A percentile compares a stretch with the other conserved stretches of the same genome.
Conservation (phyloP, 495 filamentous ascomycete genomes). For the Penicillium ucsense region DNA sequence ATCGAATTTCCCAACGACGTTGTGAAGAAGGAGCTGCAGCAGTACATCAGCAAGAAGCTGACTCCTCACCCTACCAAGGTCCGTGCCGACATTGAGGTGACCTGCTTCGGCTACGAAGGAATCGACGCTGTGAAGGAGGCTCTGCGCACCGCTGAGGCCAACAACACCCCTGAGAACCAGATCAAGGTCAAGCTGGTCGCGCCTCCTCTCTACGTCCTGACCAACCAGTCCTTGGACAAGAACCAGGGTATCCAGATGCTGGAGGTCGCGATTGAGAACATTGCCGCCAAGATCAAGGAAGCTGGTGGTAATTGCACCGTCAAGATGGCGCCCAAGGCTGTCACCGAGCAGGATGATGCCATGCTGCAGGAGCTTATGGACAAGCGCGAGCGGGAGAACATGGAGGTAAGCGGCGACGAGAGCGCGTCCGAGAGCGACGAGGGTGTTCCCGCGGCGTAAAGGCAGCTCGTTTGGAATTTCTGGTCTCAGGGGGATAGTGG, state of each 20-base stretch:
- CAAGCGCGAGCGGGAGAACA: constrained; percentile 96
- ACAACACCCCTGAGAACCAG: constrained; percentile 79
- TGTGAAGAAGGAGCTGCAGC: constrained; percentile 78
- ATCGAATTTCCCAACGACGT: constrained; percentile 77
- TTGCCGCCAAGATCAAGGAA: constrained; percentile 62
- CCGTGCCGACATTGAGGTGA: constrained; percentile 94
- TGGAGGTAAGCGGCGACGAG: constrained; percentile 93
- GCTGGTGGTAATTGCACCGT: constrained; percentile 71
- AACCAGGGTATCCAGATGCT: constrained; percentile 68
- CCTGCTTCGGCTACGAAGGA: constrained; percentile 95
- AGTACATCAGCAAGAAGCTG: constrained; percentile 90
- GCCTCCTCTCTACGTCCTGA: constrained; percentile 88
- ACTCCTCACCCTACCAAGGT: constrained; percentile 97
- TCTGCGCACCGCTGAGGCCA: constrained; percentile 75
- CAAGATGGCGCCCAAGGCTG: constrained; percentile 97
- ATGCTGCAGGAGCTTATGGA: constrained; percentile 97
- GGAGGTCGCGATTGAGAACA: constrained; percentile 79
- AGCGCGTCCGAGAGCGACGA: constrained; percentile 89
- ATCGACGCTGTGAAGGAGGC: constrained; percentile 96
- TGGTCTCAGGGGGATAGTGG: constrained; percentile 1
- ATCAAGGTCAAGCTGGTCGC: constrained; percentile 96
- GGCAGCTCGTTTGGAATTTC: too few relatives aligned
- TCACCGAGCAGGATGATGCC: constrained; percentile 96
- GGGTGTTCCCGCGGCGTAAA: constrained; percentile 39
- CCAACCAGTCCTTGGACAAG: constrained; percentile 92